These are phyloP conservation scores for Albizia julibrissin DNA, from an alignment of 306 rosid genomes.

Conservation along the genomic window DNA sequence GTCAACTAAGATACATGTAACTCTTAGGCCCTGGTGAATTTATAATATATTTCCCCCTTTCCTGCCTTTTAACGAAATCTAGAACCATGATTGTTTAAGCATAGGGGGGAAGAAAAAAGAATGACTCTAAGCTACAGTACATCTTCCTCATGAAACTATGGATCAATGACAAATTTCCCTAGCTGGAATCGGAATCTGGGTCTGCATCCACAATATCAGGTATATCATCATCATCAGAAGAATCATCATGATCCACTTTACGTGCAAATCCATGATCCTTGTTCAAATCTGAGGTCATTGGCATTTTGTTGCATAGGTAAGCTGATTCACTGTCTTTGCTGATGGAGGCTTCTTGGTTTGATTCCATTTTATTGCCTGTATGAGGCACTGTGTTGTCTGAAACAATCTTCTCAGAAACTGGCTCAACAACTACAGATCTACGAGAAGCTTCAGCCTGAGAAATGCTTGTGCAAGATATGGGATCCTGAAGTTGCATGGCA, in stretches of 20 bases:
- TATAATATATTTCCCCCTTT: background rate
- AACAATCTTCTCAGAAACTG: slow-evolving; percentile 31
- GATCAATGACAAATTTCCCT: slow-evolving; percentile 12
- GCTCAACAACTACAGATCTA: slow-evolving; percentile 26
- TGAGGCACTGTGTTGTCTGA: slow-evolving; percentile 26
- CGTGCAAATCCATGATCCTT: slow-evolving; percentile 27
- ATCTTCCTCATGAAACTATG: slow-evolving; percentile 22
- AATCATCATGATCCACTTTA: slow-evolving; percentile 27
- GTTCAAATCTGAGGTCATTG: slow-evolving; percentile 31
- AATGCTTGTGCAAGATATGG: slow-evolving; percentile 24
- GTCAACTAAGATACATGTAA: background rate
- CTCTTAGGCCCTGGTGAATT: background rate
- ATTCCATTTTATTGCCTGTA: slow-evolving; percentile 32
- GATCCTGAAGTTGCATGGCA: slow-evolving; percentile 32
- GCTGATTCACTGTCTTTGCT: slow-evolving; percentile 23
- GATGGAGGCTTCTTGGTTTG: slow-evolving; percentile 26
- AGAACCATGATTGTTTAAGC: background rate
- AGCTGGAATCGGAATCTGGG: slow-evolving; percentile 69
- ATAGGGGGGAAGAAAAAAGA: background rate
- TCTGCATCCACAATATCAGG: slow-evolving; percentile 76
- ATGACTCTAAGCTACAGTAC: background rate
- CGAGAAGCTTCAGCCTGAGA: slow-evolving; percentile 16
- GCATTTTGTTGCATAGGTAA: slow-evolving; percentile 19
- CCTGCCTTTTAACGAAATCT: background rate
- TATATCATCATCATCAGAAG: slow-evolving; percentile 49